A percentile compares a stretch with the other conserved stretches of the same genome.
Conservation (phyloP, 805 yeast genomes). For the Saturnispora dispora region DNA sequence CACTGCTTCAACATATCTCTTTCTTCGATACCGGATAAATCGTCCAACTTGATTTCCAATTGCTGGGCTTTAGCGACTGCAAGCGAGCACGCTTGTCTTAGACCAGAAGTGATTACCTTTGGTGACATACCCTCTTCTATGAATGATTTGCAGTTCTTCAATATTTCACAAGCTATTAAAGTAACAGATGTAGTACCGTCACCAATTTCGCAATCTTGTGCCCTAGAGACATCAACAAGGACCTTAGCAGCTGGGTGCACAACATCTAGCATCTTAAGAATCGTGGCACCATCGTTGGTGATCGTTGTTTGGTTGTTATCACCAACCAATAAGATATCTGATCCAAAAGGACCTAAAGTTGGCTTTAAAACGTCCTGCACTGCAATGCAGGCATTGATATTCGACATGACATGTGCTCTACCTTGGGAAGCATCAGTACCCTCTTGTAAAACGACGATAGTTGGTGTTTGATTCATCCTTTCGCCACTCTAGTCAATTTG, state of each 20-base stretch:
- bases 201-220: slow-evolving; percentile 97
- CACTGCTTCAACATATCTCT: slow-evolving; percentile 79
- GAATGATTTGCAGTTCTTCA: slow-evolving; percentile 82
- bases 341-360: slow-evolving; percentile 95
- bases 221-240: slow-evolving; percentile 85
- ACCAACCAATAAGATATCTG: slow-evolving; percentile 79
- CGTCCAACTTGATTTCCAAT: slow-evolving; percentile 56
- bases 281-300: slow-evolving; percentile 98
- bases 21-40: slow-evolving; percentile 43
- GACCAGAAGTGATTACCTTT: slow-evolving; percentile 80
- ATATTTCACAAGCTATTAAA: slow-evolving; percentile 85
- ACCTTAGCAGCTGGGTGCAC: slow-evolving; percentile 99
- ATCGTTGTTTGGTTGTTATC: slow-evolving; percentile 84
- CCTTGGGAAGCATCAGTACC: slow-evolving; percentile 98
- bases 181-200: slow-evolving; percentile 98
- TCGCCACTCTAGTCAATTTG: background rate
- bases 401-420: slow-evolving; percentile 86
- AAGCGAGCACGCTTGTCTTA: slow-evolving; percentile 67
- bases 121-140: slow-evolving; percentile 96
- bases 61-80: slow-evolving; percentile 69
- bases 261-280: slow-evolving; percentile 80
- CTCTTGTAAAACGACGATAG: slow-evolving; percentile 95
- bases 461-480: slow-evolving; percentile 72
- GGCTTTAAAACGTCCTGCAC: slow-evolving; percentile 93
- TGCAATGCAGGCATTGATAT: slow-evolving; percentile 94